phyloP scores from a whole-genome alignment of 176 grass and related monocot species.

The Microstegium vimineum region DNA sequence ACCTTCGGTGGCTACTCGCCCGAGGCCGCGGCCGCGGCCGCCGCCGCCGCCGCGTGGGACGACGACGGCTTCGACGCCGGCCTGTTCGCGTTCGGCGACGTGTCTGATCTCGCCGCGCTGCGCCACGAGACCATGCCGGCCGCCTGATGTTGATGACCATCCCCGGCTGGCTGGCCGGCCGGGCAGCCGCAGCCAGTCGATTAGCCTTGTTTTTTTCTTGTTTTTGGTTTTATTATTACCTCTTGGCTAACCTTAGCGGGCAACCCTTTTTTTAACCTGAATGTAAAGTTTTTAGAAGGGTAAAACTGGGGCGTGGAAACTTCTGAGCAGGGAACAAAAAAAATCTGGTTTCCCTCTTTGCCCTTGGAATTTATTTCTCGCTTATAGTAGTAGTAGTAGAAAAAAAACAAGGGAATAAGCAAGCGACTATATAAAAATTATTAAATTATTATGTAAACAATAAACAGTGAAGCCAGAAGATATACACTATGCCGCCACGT shows the following conservation, averaged over 20 bases:
- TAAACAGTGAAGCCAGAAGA: neutral
- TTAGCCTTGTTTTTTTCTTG: neutral
- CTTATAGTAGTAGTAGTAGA: neutral
- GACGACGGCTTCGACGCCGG: conserved; percentile 49
- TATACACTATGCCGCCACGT: neutral
- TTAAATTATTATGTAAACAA: neutral
- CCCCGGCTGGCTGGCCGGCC: neutral
- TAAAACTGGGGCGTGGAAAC: conserved; percentile 3
- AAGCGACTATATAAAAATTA: neutral
- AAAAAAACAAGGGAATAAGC: neutral
- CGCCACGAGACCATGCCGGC: conserved; percentile 53
- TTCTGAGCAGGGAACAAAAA: neutral
- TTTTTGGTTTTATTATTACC: neutral
- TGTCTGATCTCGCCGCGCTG: conserved; percentile 35
- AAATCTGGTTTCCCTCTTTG: neutral
- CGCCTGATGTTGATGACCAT: conserved; percentile 29
- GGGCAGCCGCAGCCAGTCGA: neutral
- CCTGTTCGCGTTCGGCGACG: conserved; percentile 43
- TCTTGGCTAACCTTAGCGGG: conserved; percentile 46
- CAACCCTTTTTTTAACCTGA: conserved; percentile 41
- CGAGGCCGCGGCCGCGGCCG: neutral
- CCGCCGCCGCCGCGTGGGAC: conserved; percentile 25
- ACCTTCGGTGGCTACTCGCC: conserved; percentile 10
- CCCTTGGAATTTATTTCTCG: neutral
- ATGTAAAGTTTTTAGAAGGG: conserved; percentile 45